Percentiles rank a stretch among this genome's conserved stretches.
Evolutionary conservation across 208 protist genomes (phyloP).

Genomic region (Trypanosoma cruzi): DNA sequence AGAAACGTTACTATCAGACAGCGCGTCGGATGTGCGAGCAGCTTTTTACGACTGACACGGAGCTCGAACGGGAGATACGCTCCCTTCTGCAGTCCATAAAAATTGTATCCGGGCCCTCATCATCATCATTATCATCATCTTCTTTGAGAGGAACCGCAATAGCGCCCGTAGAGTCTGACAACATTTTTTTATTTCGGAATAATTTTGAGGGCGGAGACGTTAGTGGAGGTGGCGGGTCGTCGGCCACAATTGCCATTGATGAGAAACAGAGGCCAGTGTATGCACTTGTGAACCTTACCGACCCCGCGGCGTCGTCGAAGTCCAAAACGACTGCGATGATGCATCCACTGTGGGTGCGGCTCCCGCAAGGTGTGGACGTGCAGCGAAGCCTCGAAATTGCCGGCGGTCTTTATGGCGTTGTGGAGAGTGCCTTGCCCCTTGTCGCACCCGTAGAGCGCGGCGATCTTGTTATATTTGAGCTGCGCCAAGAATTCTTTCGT

Average conservation of each 20-base stretch:
- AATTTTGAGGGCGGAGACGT: not conserved
- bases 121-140: too few species aligned
- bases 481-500: not conserved
- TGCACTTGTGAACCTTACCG: constrained; percentile 13
- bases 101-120: not conserved
- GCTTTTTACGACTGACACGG: constrained; percentile 3
- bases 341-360: constrained; percentile 43
- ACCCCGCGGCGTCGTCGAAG: not conserved
- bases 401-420: constrained; percentile 46
- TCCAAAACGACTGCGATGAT: not conserved
- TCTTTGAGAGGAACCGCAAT: too few species aligned
- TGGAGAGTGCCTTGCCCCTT: constrained; percentile 46
- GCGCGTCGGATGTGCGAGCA: constrained; percentile 19
- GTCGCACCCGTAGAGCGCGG: constrained; percentile 44
- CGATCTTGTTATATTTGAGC: constrained; percentile 50
- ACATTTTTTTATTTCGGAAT: not conserved
- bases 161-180: not conserved
- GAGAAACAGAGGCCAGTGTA: constrained; percentile 15
- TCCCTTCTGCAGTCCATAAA: not conserved
- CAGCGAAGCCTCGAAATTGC: constrained; percentile 25
- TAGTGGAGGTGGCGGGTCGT: constrained; percentile 13
- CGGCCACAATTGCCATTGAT: constrained; percentile 26
- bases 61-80: not conserved
- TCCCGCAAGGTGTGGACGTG: constrained; percentile 39
- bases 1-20: constrained; percentile 15